phyloP scores from a whole-genome alignment of 371 early-diverging fungal species.

The Umbelopsis sp. region DNA sequence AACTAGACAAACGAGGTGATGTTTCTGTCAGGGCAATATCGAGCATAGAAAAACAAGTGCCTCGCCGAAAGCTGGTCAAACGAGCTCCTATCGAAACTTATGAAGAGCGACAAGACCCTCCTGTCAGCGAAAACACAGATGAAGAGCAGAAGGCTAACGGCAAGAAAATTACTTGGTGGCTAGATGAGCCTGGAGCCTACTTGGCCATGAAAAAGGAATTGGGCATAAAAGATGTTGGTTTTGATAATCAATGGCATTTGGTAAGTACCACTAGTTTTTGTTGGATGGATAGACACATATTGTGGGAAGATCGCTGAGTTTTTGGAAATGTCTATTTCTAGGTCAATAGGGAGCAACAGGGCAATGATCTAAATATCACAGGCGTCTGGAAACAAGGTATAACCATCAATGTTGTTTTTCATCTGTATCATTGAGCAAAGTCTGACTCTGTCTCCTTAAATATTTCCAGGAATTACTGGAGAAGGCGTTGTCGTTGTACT shows the following conservation, averaged over 20 bases:
- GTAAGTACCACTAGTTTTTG: constrained; percentile 40
- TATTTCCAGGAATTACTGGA: constrained; percentile 79
- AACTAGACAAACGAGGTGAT: constrained; percentile 14
- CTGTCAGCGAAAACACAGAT: constrained; percentile 25
- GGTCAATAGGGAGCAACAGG: constrained; percentile 70
- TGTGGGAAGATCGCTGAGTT: not conserved
- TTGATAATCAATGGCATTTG: constrained; percentile 85
- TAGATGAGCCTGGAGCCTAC: constrained; percentile 9
- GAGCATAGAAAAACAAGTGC: constrained; percentile 33
- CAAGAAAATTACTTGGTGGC: constrained; percentile 16
- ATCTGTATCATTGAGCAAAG: not conserved
- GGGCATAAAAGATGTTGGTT: constrained; percentile 78
- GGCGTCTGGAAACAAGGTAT: constrained; percentile 90
- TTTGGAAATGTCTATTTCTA: constrained; percentile 26
- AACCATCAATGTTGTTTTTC: not conserved
- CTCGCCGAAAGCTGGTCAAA: constrained; percentile 27
- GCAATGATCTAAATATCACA: constrained; percentile 91
- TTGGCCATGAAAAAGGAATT: constrained; percentile 25
- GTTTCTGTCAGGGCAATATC: constrained; percentile 5
- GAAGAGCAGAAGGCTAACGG: constrained; percentile 27
- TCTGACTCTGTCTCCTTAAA: not conserved
- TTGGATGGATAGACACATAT: not conserved
- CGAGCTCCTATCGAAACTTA: constrained; percentile 26
- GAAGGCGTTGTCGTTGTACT: constrained; percentile 85
- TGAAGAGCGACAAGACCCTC: constrained; percentile 26